Evolutionary conservation across 1,284 basidiomycete genomes (phyloP).

Genomic region (Moniliella sp.): DNA sequence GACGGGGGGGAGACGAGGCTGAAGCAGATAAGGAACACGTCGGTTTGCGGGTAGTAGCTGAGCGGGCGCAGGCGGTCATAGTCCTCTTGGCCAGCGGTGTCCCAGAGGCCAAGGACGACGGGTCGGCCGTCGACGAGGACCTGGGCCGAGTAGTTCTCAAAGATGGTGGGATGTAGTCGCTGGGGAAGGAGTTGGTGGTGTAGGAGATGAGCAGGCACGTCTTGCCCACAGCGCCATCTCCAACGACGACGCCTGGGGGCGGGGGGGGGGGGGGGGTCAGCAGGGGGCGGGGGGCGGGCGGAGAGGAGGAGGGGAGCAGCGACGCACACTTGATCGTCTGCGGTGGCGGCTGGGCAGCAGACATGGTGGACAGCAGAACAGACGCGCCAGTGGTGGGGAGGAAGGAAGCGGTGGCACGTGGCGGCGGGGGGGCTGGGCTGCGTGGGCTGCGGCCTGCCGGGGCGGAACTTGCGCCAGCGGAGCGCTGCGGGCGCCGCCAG

Average conservation of each 20-base stretch:
- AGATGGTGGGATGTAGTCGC: conserved; percentile 96
- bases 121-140: conserved; percentile 68
- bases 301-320: too few relatives aligned
- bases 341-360: too few relatives aligned
- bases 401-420: too few relatives aligned
- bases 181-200: conserved; percentile 88
- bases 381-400: too few relatives aligned
- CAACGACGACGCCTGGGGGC: conserved; percentile 52
- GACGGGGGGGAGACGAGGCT: conserved; percentile 89
- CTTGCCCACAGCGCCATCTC: conserved; percentile 54
- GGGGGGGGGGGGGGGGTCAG: too few relatives aligned
- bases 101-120: conserved; percentile 86
- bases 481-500: too few relatives aligned
- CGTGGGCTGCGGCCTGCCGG: too few relatives aligned
- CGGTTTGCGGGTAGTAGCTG: conserved; percentile 86
- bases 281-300: too few relatives aligned
- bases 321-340: too few relatives aligned
- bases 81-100: conserved; percentile 93
- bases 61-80: conserved; percentile 81
- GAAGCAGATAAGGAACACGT: conserved; percentile 90
- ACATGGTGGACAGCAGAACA: too few relatives aligned
- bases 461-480: too few relatives aligned
- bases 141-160: conserved; percentile 76
- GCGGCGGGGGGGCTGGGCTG: too few relatives aligned
- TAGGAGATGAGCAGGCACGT: conserved; percentile 54